Evolutionary conservation across 129 eudicot genomes (phyloP), one percentile per base, ranked within the genome.

Genomic region (Arctium lappa): DNA sequence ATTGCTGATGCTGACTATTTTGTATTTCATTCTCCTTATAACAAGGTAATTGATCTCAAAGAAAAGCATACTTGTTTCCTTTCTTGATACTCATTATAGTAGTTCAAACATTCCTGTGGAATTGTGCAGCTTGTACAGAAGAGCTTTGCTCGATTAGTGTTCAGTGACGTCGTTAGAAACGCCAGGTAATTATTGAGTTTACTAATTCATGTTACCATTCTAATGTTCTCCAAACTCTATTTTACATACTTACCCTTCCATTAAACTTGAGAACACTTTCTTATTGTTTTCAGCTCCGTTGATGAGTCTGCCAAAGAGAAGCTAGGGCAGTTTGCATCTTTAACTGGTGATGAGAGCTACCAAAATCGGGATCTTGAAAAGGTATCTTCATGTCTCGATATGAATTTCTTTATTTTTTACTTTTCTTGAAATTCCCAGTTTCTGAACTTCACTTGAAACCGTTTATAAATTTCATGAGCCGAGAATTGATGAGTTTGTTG

Each of bases 21-120:
- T 84, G 97, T 94, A 36, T 94, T 94, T 88, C 97, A 94, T 84
- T 90, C 94, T 74, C 98, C 97, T 73, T 94, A 94, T 66, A 94
- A 94, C 90, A 94, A 94, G 97, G 98, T 94, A 82, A 10, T 22
- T 82, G 12, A 11, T 48, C 16, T 15, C 74, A 74, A 36, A 69
- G 18, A 37, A 22, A 22, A 39, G 80, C 69, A 66, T 39, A 9
- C 13, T 22, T 31, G 9, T 29, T 77, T 42, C n/a, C 31, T 62
- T 80, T 80, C 69, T 50, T 37, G 40, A 48, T 48, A 50, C 1
- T 81, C 8, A 15, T 76, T 22, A 29, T 6, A 33, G 18, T 8
- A 39, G 36, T 42, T 44, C 16, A 9, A 84, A 76, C 27, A 77
- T 75, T 75, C 56, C 6, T 74, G 60, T 70, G 36, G 62, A 79